phyloP scores from a whole-genome alignment of 306 rosid genomes.

The Sicyos edulis region DNA sequence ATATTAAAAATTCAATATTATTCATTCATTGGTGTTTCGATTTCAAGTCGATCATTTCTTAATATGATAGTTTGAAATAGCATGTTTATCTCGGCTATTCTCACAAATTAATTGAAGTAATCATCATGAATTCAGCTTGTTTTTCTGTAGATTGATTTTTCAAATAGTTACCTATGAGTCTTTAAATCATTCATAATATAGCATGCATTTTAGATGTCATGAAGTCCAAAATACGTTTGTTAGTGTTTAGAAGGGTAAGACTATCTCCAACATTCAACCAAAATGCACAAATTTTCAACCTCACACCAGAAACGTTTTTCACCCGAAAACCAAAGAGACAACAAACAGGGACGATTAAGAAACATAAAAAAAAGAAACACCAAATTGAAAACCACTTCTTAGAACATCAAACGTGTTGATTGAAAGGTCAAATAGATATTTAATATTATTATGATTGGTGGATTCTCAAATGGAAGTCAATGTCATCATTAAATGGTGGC shows the following conservation, averaged over 20 bases:
- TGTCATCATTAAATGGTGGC: constrained; percentile 1
- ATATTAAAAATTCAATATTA: not conserved
- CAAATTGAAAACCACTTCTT: not conserved
- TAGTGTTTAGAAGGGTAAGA: not conserved
- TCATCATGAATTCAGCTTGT: no score
- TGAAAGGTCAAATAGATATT: not conserved
- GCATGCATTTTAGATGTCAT: not conserved
- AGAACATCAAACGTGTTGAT: constrained; percentile 14
- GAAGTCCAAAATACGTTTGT: not conserved
- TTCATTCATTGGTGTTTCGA: not conserved
- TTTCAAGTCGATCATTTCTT: no score
- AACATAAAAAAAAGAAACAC: not conserved
- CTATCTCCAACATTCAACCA: not conserved
- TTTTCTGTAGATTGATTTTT: no score
- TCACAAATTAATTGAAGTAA: no score
- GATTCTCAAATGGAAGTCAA: constrained; percentile 3
- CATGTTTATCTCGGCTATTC: no score
- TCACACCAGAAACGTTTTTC: not conserved
- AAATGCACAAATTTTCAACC: not conserved
- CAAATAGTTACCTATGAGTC: no score
- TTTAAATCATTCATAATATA: no score
- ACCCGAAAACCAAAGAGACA: not conserved
- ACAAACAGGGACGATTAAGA: not conserved
- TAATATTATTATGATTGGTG: not conserved
- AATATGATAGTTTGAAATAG: no score